Percentiles rank a stretch among this genome's conserved stretches.
These are phyloP conservation scores for Penicillium pulvis DNA, from an alignment of 495 filamentous ascomycete species.

Conservation along the genomic window DNA sequence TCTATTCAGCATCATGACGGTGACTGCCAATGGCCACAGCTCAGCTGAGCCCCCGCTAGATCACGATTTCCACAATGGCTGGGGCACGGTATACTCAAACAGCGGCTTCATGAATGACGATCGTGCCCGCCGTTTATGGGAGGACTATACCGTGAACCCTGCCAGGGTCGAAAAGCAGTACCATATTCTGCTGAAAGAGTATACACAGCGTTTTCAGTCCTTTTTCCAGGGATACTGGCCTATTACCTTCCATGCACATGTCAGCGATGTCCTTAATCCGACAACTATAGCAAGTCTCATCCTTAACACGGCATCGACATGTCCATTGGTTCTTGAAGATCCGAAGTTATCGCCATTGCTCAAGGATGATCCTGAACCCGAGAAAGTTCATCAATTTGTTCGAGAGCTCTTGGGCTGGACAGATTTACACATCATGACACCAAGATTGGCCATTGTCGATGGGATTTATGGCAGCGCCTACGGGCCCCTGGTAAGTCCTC, in stretches of 20 bases:
- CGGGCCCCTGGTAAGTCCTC: constrained; percentile 9
- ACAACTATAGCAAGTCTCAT: constrained; percentile 9
- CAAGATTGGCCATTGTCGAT: constrained; percentile 9
- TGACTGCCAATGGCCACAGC: too few species aligned
- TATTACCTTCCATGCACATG: constrained; percentile 8
- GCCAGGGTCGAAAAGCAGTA: constrained; percentile 9
- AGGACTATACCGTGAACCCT: constrained; percentile 2
- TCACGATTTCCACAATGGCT: constrained; percentile 12
- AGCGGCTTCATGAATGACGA: constrained; percentile 4
- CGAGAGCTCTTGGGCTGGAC: constrained; percentile 7
- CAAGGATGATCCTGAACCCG: constrained; percentile 9
- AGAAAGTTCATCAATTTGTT: constrained; percentile 6
- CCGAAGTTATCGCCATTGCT: constrained; percentile 8
- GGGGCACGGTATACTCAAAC: constrained; percentile 9
- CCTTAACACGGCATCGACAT: constrained; percentile 10
- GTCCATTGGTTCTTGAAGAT: constrained; percentile 5
- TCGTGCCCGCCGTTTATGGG: constrained; percentile 5
- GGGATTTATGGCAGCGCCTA: constrained; percentile 10
- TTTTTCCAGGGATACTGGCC: constrained; percentile 14
- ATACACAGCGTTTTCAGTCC: constrained; percentile 5
- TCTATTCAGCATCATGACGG: too few species aligned
- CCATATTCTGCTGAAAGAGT: constrained; percentile 8
- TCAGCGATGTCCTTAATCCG: constrained; percentile 10
- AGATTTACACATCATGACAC: constrained; percentile 1
- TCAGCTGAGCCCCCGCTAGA: neutral